These are phyloP conservation scores for Pouteria glomerata DNA, from an alignment of 148 eudicot genomes.

Conservation along the genomic window DNA sequence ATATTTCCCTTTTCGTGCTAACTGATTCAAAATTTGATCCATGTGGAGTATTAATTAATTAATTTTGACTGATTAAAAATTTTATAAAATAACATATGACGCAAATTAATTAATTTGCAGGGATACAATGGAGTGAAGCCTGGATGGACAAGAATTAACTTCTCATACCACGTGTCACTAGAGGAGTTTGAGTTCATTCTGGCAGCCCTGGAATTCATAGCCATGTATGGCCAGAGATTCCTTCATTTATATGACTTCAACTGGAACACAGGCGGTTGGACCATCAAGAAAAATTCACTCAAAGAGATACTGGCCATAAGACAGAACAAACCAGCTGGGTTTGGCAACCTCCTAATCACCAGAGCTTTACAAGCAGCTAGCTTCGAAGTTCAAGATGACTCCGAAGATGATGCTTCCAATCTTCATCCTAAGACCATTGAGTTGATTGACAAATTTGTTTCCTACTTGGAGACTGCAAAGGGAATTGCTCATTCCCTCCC, in stretches of 20 bases:
- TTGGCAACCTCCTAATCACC: too few relatives aligned
- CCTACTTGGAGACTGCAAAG: constrained; percentile 40
- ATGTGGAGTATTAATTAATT: too few relatives aligned
- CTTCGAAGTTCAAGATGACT: neutral
- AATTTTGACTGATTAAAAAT: too few relatives aligned
- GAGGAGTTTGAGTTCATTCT: constrained; percentile 67
- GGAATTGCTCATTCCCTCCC: constrained; percentile 36
- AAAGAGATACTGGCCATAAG: constrained; percentile 16
- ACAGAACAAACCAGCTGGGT: too few relatives aligned
- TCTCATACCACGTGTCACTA: constrained; percentile 45
- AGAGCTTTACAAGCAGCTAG: too few relatives aligned
- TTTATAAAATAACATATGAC: neutral
- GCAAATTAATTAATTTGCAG: too few relatives aligned
- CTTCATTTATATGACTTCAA: constrained; percentile 46
- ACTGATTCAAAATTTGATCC: too few relatives aligned
- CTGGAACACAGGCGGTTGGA: constrained; percentile 68
- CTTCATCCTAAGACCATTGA: too few relatives aligned
- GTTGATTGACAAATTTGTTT: constrained; percentile 11
- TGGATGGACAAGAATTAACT: constrained; percentile 48
- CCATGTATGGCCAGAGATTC: constrained; percentile 56
- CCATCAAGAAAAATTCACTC: constrained; percentile 22
- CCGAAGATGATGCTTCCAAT: too few relatives aligned
- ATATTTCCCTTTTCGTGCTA: neutral
- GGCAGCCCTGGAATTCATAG: constrained; percentile 53
- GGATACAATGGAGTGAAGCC: constrained; percentile 48